Evolutionary conservation across 2,329 filamentous ascomycete species (phyloP).

Genomic region (Fonsecaea nubica): DNA sequence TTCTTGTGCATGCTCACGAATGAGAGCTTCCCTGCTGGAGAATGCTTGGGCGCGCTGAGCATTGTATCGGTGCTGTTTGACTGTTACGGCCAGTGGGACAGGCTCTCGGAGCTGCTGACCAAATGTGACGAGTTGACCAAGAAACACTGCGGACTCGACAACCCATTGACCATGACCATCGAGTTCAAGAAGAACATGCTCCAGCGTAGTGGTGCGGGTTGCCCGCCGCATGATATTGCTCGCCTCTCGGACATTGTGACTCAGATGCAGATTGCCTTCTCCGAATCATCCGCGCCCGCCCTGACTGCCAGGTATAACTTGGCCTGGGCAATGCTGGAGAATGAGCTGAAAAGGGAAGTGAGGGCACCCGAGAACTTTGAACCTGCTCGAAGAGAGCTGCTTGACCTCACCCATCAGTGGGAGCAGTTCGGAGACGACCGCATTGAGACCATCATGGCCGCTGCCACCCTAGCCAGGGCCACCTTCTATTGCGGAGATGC

Average conservation of each 20-base stretch:
- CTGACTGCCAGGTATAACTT: conserved; percentile 30
- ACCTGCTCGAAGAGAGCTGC: conserved; percentile 17
- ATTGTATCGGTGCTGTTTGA: conserved; percentile 29
- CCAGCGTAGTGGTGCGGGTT: conserved; percentile 2
- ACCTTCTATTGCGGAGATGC: conserved; percentile 25
- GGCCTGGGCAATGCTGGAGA: conserved; percentile 34
- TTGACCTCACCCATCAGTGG: conserved; percentile 18
- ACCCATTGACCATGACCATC: conserved; percentile 31
- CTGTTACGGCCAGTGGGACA: conserved; percentile 26
- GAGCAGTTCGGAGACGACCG: conserved; percentile 24
- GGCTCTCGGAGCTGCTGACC: conserved; percentile 22
- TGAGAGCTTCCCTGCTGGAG: conserved; percentile 20
- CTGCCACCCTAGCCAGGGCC: conserved; percentile 28
- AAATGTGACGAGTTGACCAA: conserved; percentile 24
- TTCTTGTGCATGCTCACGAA: conserved; percentile 30
- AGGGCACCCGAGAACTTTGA: conserved; percentile 14
- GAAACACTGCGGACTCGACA: conserved; percentile 21
- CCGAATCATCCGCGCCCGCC: conserved; percentile 19
- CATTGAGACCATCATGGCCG: conserved; percentile 33
- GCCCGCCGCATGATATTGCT: conserved; percentile 21
- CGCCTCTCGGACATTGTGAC: conserved; percentile 19
- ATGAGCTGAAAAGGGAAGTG: conserved; percentile 26
- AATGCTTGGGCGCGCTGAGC: conserved; percentile 27
- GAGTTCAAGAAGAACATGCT: conserved; percentile 30
- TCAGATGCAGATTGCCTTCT: conserved; percentile 15